Base-by-base conservation (phyloP, 2,329 filamentous ascomycete species). In the Fusarium tricinctum region DNA sequence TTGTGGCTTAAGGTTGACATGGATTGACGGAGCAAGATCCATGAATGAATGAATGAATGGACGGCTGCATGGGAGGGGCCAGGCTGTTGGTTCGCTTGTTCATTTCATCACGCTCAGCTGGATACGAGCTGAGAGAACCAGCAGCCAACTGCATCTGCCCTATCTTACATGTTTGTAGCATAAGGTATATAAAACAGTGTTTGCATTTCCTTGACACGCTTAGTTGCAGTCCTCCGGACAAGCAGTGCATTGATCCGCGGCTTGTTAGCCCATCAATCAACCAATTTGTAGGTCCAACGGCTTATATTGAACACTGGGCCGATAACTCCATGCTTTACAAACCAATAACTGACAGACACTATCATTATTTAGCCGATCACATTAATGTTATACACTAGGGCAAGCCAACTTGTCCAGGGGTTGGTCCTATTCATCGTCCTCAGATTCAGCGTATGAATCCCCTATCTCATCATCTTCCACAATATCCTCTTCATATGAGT, bases 401-500 rank as follows among this genome's bases (percentile, higher is more conserved):
- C 23, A 23, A 32, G 30, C 39, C 32, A 20, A 19, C 4, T 8
- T 30, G 17, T n/a, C 40, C 28, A 42, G 19, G 12, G 23, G 20
- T 17, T 3, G 5, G 8, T 2, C 48, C 46, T 59, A 56, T 33
- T 62, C 52, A n/a, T 60, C 46, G 3, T 56, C 51, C 32, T 56
- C 63, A 22, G 54, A 58, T 39, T 63, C 60, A 10, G 39, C 38
- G 42, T 70, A 49, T 6, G 45, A 52, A 45, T 62, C 63, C 19
- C 19, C 51, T 28, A 64, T 61, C 53, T 71, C 57, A 23, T 66
- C 48, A 14, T 62, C 43, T n/a, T 58, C 65, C 19, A 54, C 56
- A 9, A 48, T 62, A 15, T 62, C 52, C 19, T 68, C 54, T 4
- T 68, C 61, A 6, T 71, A 68, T 4, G 52, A 68, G 17, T 66